Conservation (phyloP, 495 filamentous ascomycete species). For the Aspergillus taichungensis region DNA sequence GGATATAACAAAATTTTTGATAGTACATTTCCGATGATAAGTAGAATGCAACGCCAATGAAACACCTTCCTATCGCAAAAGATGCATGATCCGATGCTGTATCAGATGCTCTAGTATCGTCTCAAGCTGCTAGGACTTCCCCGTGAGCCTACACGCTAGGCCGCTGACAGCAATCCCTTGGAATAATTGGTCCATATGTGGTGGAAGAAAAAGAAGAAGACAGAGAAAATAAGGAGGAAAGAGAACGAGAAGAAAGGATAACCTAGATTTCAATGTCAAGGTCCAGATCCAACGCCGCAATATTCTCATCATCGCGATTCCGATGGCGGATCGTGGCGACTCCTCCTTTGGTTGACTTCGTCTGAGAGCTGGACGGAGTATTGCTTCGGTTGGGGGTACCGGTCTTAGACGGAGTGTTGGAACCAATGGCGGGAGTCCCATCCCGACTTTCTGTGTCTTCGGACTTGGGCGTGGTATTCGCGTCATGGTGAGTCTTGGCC, state of each 20-base stretch:
- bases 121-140: too few species aligned
- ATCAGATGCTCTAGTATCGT: slow-evolving; percentile 7
- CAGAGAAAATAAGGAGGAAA: neutral
- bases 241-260: neutral
- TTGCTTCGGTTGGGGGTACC: slow-evolving; percentile 23
- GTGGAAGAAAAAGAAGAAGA: neutral
- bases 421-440: slow-evolving; percentile 34
- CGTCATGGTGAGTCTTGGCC: slow-evolving; percentile 54
- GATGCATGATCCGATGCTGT: slow-evolving; percentile 10
- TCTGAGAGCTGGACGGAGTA: slow-evolving; percentile 43
- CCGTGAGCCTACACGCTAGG: too few species aligned
- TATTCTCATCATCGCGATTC: slow-evolving; percentile 77
- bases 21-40: neutral
- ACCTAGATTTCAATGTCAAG: slow-evolving; percentile 66
- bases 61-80: slow-evolving; percentile 8
- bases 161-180: too few species aligned
- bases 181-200: too few species aligned
- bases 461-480: slow-evolving; percentile 23
- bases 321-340: slow-evolving; percentile 59
- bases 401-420: slow-evolving; percentile 14
- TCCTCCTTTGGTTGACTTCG: slow-evolving; percentile 48
- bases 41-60: slow-evolving; percentile 8
- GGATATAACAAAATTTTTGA: neutral
- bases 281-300: slow-evolving; percentile 70
- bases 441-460: slow-evolving; percentile 35